phyloP scores from a whole-genome alignment of 768 basidiomycete genomes.

The Leccinum truebloodii region DNA sequence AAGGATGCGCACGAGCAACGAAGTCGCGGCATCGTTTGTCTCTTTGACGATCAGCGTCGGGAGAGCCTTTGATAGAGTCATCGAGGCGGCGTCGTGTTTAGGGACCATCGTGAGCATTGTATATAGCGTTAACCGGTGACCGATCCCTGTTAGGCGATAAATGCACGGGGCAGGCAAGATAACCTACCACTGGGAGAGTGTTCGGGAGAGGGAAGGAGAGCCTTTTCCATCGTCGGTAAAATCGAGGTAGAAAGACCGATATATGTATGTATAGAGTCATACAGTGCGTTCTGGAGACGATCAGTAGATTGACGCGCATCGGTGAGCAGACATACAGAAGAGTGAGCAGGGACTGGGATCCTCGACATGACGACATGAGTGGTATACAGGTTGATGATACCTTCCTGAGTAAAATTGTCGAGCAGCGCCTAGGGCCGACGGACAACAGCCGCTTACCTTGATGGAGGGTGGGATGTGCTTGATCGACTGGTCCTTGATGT shows the following conservation, averaged over 20 bases:
- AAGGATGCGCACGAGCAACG: slow-evolving; percentile 55
- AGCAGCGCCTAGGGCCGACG: not conserved
- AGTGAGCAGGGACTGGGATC: slow-evolving; percentile 53
- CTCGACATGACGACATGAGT: slow-evolving; percentile 68
- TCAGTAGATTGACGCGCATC: slow-evolving; percentile 11
- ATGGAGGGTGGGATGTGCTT: slow-evolving; percentile 45
- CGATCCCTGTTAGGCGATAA: slow-evolving; percentile 54
- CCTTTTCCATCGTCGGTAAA: slow-evolving; percentile 77
- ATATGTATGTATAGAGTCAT: slow-evolving; percentile 60
- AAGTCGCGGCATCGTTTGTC: slow-evolving; percentile 65
- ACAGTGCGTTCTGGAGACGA: slow-evolving; percentile 44
- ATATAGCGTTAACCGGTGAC: slow-evolving; percentile 82
- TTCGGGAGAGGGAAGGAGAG: slow-evolving; percentile 81
- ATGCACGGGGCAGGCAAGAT: not conserved
- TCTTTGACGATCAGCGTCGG: slow-evolving; percentile 66
- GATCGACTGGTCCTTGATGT: slow-evolving; percentile 44
- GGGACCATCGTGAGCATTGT: slow-evolving; percentile 65
- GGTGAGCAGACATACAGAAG: slow-evolving; percentile 47
- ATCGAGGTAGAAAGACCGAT: slow-evolving; percentile 52
- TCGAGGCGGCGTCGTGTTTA: slow-evolving; percentile 50
- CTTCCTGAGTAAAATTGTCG: slow-evolving; percentile 40
- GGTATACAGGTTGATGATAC: slow-evolving; percentile 60
- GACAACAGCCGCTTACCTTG: slow-evolving; percentile 40
- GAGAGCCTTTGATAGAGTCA: slow-evolving; percentile 41
- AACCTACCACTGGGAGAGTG: slow-evolving; percentile 61